These are phyloP conservation scores for Pseudisothecium myosuroides DNA, from an alignment of 225 moss, liverwort and hornwort species.

Conservation along the genomic window DNA sequence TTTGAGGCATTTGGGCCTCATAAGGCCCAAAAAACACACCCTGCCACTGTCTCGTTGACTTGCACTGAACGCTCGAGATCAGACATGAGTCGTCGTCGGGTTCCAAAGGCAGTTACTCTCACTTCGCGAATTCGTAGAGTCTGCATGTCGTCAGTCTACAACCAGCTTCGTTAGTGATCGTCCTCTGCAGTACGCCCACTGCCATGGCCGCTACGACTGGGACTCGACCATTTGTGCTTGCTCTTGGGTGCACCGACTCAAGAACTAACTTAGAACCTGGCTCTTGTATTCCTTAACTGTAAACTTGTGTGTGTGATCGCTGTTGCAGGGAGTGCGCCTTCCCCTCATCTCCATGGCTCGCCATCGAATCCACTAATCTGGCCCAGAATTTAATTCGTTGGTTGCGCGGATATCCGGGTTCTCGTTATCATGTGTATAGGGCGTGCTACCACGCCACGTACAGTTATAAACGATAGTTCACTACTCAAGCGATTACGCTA, in stretches of 20 bases:
- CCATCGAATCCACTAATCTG: too few relatives aligned
- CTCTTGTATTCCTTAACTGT: neutral
- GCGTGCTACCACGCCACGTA: neutral
- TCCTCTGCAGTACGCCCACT: neutral
- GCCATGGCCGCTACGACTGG: neutral
- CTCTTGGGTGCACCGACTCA: neutral
- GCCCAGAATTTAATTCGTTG: too few relatives aligned
- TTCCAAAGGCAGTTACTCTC: neutral
- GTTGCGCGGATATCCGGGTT: too few relatives aligned
- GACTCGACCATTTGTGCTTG: neutral
- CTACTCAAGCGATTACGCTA: accelerated
- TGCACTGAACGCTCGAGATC: too few relatives aligned
- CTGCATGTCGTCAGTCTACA: neutral
- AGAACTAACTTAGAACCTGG: too few relatives aligned
- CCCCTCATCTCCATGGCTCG: neutral
- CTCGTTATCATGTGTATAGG: neutral
- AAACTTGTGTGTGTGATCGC: neutral
- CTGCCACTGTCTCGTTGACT: neutral
- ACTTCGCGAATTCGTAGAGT: neutral
- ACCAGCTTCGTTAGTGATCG: neutral
- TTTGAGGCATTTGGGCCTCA: too few relatives aligned
- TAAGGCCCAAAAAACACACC: too few relatives aligned
- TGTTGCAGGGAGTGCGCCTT: neutral
- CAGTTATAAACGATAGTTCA: neutral
- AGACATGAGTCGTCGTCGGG: neutral